These are phyloP conservation scores for Zasmidium citrigriseum DNA, from an alignment of 2,329 filamentous ascomycete genomes.

Conservation along the genomic window DNA sequence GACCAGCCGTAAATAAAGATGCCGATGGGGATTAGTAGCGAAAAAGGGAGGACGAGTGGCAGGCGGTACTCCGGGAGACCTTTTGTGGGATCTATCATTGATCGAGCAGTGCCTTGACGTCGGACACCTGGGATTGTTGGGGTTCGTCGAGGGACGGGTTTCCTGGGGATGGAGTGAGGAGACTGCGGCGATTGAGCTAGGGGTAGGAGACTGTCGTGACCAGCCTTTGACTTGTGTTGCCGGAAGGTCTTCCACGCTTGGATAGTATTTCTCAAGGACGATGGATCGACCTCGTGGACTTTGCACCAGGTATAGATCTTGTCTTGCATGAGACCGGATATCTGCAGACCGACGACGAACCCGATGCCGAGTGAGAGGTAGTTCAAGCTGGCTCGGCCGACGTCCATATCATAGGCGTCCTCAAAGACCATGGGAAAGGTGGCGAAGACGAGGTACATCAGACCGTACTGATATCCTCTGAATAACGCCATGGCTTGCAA, in stretches of 20 bases:
- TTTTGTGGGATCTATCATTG: slow-evolving; percentile 28
- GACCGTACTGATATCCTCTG: slow-evolving; percentile 26
- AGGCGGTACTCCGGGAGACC: slow-evolving; percentile 43
- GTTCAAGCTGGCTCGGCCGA: slow-evolving; percentile 26
- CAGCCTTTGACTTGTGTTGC: slow-evolving; percentile 5
- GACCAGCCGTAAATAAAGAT: slow-evolving; percentile 30
- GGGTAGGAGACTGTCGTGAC: slow-evolving; percentile 12
- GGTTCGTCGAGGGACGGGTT: slow-evolving; percentile 11
- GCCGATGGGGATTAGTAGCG: slow-evolving; percentile 25
- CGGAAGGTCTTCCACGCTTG: slow-evolving; percentile 14
- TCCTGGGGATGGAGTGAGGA: slow-evolving; percentile 13
- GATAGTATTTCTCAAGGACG: slow-evolving; percentile 15
- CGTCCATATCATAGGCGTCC: slow-evolving; percentile 24
- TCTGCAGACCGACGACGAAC: slow-evolving; percentile 50
- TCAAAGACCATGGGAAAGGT: slow-evolving; percentile 27
- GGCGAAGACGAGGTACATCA: slow-evolving; percentile 30
- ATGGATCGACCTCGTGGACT: slow-evolving; percentile 21
- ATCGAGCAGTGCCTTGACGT: slow-evolving; percentile 9
- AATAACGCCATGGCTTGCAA: slow-evolving; percentile 28
- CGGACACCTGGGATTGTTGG: not conserved
- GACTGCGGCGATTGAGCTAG: not conserved
- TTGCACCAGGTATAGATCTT: slow-evolving; percentile 26
- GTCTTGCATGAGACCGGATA: slow-evolving; percentile 23
- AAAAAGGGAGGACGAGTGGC: slow-evolving; percentile 53
- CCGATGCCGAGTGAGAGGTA: slow-evolving; percentile 43